Evolutionary conservation across 768 basidiomycete species (phyloP).

Genomic region (Tulasnella sp.): DNA sequence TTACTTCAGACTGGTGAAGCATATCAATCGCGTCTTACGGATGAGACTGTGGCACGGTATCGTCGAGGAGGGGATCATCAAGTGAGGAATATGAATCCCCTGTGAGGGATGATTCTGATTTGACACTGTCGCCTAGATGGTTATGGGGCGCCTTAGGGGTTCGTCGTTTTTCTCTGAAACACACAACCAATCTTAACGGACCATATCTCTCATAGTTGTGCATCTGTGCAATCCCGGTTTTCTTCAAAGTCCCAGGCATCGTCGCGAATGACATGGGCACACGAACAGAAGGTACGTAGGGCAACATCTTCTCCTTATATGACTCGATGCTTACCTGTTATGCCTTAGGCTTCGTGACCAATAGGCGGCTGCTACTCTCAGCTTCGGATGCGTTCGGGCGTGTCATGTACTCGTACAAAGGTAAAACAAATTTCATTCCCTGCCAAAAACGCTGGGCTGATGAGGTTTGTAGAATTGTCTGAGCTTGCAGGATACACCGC

Average conservation of each 20-base stretch:
- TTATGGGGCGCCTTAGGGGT: constrained; percentile 93
- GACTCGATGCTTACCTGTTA: too few species aligned
- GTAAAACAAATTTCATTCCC: constrained; percentile 10
- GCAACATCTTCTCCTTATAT: too few species aligned
- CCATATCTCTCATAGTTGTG: constrained; percentile 44
- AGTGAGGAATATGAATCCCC: constrained; percentile 37
- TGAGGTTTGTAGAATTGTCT: constrained; percentile 48
- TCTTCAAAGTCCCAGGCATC: constrained; percentile 72
- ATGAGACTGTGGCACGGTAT: constrained; percentile 85
- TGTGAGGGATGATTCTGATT: constrained; percentile 21
- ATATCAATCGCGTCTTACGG: constrained; percentile 68
- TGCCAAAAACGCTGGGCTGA: constrained; percentile 10
- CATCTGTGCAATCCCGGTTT: constrained; percentile 88
- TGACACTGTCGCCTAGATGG: constrained; percentile 19
- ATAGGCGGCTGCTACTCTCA: constrained; percentile 77
- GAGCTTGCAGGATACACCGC: constrained; percentile 95
- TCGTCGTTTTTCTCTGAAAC: constrained; percentile 24
- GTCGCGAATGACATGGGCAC: constrained; percentile 58
- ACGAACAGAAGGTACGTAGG: constrained; percentile 80
- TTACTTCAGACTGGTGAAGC: constrained; percentile 73
- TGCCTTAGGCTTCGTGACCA: constrained; percentile 83
- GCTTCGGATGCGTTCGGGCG: constrained; percentile 86
- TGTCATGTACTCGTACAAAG: constrained; percentile 94
- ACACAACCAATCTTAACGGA: not conserved
- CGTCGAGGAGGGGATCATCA: constrained; percentile 89